Percentiles rank a stretch among this genome's conserved stretches.
Conservation (phyloP, 352 stramenopile genomes). For the Phytophthora crassamura region DNA sequence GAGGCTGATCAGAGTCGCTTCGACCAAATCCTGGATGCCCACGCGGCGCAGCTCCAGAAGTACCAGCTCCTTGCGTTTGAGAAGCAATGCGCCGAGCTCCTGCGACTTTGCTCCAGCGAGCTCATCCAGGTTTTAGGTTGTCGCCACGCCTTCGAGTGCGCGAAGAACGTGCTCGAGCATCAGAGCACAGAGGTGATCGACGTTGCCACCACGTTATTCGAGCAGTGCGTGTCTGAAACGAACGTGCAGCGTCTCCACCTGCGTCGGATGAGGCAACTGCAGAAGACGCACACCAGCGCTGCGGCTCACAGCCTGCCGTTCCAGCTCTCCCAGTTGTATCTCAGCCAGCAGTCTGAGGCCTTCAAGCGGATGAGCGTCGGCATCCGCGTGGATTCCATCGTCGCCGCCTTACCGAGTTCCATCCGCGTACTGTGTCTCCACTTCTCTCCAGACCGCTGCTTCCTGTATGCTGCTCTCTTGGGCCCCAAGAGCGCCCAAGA, state of each 20-base stretch:
- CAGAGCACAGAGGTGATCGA: conserved; percentile 56
- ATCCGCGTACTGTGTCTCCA: conserved; percentile 63
- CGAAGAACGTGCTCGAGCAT: conserved; percentile 67
- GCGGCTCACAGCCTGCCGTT: conserved; percentile 58
- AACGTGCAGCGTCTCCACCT: conserved; percentile 63
- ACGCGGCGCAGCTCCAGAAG: conserved; percentile 31
- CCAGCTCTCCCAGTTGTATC: conserved; percentile 71
- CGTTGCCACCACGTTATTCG: conserved; percentile 42
- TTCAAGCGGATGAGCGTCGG: conserved; percentile 66
- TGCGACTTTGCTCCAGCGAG: conserved; percentile 60
- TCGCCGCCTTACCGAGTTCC: conserved; percentile 47
- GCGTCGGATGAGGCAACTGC: conserved; percentile 45
- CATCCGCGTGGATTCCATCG: conserved; percentile 45
- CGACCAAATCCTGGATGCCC: conserved; percentile 36
- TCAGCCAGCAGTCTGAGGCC: conserved; percentile 70
- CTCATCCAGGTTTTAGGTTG: conserved; percentile 66
- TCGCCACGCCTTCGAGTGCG: conserved; percentile 48
- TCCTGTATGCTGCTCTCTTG: conserved; percentile 61
- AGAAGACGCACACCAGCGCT: conserved; percentile 48
- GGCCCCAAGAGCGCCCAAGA: too few species aligned
- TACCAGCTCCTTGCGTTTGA: conserved; percentile 58
- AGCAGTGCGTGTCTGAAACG: conserved; percentile 42
- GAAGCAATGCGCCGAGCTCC: conserved; percentile 41
- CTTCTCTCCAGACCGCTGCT: conserved; percentile 72
- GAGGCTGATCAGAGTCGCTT: conserved; percentile 24